Evolutionary conservation across 2,329 filamentous ascomycete species (phyloP), one percentile per base, ranked within the genome.

Genomic region (Davidsoniella australis): DNA sequence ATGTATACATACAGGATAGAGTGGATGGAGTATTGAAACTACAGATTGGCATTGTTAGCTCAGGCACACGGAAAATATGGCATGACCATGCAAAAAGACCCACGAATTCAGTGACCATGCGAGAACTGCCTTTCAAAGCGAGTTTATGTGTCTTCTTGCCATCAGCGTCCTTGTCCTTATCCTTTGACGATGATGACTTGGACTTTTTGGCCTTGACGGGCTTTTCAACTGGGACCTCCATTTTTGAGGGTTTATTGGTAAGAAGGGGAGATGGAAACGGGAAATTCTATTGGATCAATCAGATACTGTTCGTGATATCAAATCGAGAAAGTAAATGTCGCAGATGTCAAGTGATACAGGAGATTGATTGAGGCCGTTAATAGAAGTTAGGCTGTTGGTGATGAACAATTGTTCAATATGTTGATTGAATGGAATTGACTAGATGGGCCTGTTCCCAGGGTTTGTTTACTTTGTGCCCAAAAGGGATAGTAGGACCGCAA

Each of bases 11-110:
- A 91, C 78, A 98, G 72, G 52, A 98, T 96, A 0, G 88, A 93
- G 61, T 98, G 91, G 62, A 96, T 95, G 1, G 86, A 95, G 66
- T 94, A 98, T 71, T 98, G 87, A 62, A 98, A 98, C 77, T 84
- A 58, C 6, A 20, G 12, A 10, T n/a, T 12, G n/a, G 12, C 4
- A 20, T 12, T 37, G 26, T 36, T 38, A 46, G 26, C 17, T 23
- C 20, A 20, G 20, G 20, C 20, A 20, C 4, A 4, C 20, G 20
- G 20, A 23, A 23, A 5, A 23, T 23, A 23, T 23, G 20, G 10
- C 29, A 2, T 33, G 29, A 9, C 6, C 4, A 33, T 16, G 9
- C 26, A 42, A 14, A 23, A 12, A 10, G 17, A 73, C 83, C 64
- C 69, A 94, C 87, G 64, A 98, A 98, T 69, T 98, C 91, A 41